A percentile compares a stretch with the other conserved stretches of the same genome.
Conservation (phyloP, 106 monocot genomes). For the Triglochin maritima region DNA sequence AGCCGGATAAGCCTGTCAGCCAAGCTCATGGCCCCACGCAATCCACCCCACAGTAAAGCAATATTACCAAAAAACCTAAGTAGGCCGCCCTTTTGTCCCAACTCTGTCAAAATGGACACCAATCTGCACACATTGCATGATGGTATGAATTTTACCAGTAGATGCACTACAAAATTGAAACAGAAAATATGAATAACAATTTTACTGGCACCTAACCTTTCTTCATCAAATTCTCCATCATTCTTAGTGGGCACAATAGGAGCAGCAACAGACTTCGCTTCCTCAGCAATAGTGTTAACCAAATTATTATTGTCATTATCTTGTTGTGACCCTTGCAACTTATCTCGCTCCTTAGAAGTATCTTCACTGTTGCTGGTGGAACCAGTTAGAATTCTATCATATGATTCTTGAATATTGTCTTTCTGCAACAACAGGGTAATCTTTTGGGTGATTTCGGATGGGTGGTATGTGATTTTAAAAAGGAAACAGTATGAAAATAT, state of each 20-base stretch:
- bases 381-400: conserved; percentile 7
- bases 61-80: conserved; percentile 74
- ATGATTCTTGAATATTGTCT: conserved; percentile 4
- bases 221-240: conserved; percentile 81
- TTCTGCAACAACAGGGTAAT: no score
- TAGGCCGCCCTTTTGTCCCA: conserved; percentile 86
- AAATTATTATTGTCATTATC: conserved; percentile 44
- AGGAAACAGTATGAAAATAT: no score
- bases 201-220: conserved; percentile 38
- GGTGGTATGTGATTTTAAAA: no score
- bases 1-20: conserved; percentile 77
- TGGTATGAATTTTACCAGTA: no score
- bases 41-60: conserved; percentile 95
- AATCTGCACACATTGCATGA: no score
- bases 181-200: not conserved
- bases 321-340: conserved; percentile 22
- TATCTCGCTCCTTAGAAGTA: conserved; percentile 12
- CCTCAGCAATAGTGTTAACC: conserved; percentile 71
- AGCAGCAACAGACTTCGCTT: conserved; percentile 82
- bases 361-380: conserved; percentile 8
- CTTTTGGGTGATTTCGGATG: no score
- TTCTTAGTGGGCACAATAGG: conserved; percentile 69
- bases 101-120: conserved; percentile 61
- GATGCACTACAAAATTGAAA: no score
- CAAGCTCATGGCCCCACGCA: conserved; percentile 93